Evolutionary conservation across 495 filamentous ascomycete species (phyloP).

Genomic region (Rusavskia elegans): DNA sequence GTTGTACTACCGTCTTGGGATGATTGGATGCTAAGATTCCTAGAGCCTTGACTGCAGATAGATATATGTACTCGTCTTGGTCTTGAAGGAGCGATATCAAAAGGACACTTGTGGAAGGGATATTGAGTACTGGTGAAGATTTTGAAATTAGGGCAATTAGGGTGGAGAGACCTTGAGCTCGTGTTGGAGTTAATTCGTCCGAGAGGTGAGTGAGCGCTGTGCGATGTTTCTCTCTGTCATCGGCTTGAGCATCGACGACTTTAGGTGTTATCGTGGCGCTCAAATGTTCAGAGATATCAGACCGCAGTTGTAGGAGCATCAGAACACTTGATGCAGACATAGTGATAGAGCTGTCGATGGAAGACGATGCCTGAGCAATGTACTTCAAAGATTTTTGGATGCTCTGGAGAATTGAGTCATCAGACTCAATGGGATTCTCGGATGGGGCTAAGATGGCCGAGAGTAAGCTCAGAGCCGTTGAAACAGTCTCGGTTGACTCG

Average conservation of each 20-base stretch:
- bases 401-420: slow-evolving; percentile 24
- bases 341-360: slow-evolving; percentile 1
- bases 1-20: slow-evolving; percentile 45
- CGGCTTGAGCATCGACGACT: slow-evolving; percentile 25
- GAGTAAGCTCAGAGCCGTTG: slow-evolving; percentile 48
- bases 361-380: slow-evolving; percentile 19
- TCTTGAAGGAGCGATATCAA: slow-evolving; percentile 52
- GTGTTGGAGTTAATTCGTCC: slow-evolving; percentile 59
- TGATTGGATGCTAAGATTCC: slow-evolving; percentile 49
- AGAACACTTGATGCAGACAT: slow-evolving; percentile 3
- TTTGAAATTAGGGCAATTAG: slow-evolving; percentile 47
- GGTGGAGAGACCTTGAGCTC: slow-evolving; percentile 61
- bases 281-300: background rate
- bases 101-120: slow-evolving; percentile 48
- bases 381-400: slow-evolving; percentile 34
- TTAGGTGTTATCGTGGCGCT: background rate
- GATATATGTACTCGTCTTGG: slow-evolving; percentile 59
- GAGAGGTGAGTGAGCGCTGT: slow-evolving; percentile 60
- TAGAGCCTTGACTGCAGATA: slow-evolving; percentile 53
- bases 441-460: slow-evolving; percentile 50
- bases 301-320: background rate
- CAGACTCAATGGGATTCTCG: slow-evolving; percentile 34
- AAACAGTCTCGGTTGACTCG: slow-evolving; percentile 33
- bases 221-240: slow-evolving; percentile 54
- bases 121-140: slow-evolving; percentile 50